A percentile compares a stretch with the other conserved stretches of the same genome.
These are phyloP conservation scores for Periconia sp. DNA, from an alignment of 2,329 filamentous ascomycete genomes.

Conservation along the genomic window DNA sequence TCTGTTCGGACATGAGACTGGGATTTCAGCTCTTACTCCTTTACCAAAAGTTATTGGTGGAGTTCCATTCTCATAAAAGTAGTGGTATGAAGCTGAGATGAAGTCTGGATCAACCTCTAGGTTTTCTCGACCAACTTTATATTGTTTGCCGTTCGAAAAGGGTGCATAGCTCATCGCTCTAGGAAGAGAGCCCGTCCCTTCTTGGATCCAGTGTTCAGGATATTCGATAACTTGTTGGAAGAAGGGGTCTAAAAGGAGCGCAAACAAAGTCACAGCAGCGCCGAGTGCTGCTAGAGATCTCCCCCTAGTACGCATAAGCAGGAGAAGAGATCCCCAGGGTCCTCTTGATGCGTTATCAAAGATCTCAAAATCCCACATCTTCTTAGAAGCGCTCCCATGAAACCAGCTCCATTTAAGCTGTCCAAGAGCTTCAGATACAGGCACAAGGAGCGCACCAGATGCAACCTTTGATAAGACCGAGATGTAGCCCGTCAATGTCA, in stretches of 20 bases:
- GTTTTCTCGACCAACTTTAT: too few species aligned
- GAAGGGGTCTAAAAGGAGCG: slow-evolving; percentile 16
- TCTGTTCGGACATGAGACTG: slow-evolving; percentile 9
- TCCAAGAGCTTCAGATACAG: slow-evolving; percentile 15
- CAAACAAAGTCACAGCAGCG: slow-evolving; percentile 18
- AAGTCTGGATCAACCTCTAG: too few species aligned
- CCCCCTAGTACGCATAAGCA: slow-evolving; percentile 10
- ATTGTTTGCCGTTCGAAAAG: neutral
- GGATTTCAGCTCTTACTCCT: slow-evolving; percentile 8
- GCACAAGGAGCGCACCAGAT: slow-evolving; percentile 14
- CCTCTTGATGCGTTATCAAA: slow-evolving; percentile 19
- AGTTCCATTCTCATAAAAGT: too few species aligned
- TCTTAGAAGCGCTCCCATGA: slow-evolving; percentile 2
- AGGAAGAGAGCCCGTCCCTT: slow-evolving; percentile 8
- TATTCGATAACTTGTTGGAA: slow-evolving; percentile 15
- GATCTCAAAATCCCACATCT: slow-evolving; percentile 24
- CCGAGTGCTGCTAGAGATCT: slow-evolving; percentile 17
- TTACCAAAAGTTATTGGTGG: slow-evolving; percentile 7
- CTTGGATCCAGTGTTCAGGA: slow-evolving; percentile 7
- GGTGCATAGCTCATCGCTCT: slow-evolving; percentile 6
- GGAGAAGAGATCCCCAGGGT: slow-evolving; percentile 11
- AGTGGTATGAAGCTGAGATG: too few species aligned
- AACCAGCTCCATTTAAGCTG: slow-evolving; percentile 28
- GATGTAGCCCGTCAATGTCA: slow-evolving; percentile 24
- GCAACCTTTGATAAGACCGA: slow-evolving; percentile 15